phyloP scores from a whole-genome alignment of 225 moss, liverwort and hornwort species.

The Marchantia polymorpha region DNA sequence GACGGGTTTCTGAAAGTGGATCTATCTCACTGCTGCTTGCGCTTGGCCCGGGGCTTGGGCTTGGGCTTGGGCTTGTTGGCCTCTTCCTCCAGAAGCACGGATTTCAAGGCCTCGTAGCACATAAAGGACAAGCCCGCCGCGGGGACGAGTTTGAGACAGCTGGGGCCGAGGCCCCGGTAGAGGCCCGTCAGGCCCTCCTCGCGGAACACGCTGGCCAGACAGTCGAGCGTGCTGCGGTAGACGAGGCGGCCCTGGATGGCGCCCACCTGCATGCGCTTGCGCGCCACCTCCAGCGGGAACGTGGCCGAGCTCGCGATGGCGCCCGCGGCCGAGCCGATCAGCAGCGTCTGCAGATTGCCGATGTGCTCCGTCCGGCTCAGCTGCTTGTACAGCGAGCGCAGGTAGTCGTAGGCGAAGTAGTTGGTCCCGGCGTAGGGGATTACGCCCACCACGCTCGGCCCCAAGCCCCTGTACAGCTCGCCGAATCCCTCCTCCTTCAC shows the following conservation, averaged over 20 bases:
- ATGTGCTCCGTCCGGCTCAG: slow-evolving; percentile 61
- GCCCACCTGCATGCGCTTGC: slow-evolving; percentile 74
- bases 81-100: slow-evolving; percentile 67
- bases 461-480: slow-evolving; percentile 72
- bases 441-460: slow-evolving; percentile 76
- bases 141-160: slow-evolving; percentile 72
- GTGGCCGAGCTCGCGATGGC: slow-evolving; percentile 77
- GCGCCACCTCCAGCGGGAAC: slow-evolving; percentile 76
- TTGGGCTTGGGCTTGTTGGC: slow-evolving; percentile 7
- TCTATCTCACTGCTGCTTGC: too few relatives aligned
- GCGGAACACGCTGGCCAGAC: slow-evolving; percentile 52
- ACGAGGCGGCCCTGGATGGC: slow-evolving; percentile 65
- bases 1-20: neutral
- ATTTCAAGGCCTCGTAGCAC: slow-evolving; percentile 78
- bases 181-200: slow-evolving; percentile 64
- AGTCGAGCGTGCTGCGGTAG: slow-evolving; percentile 64
- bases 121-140: slow-evolving; percentile 80
- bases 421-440: slow-evolving; percentile 83
- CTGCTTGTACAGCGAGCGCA: slow-evolving; percentile 59
- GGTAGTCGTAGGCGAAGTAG: slow-evolving; percentile 68
- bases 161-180: slow-evolving; percentile 67
- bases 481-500: slow-evolving; percentile 65
- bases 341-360: slow-evolving; percentile 70
- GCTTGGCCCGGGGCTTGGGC: too few relatives aligned
- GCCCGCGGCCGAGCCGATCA: slow-evolving; percentile 74